Conservation (phyloP, 441 rosid genomes). For the Pelargonium cotyledonis region DNA sequence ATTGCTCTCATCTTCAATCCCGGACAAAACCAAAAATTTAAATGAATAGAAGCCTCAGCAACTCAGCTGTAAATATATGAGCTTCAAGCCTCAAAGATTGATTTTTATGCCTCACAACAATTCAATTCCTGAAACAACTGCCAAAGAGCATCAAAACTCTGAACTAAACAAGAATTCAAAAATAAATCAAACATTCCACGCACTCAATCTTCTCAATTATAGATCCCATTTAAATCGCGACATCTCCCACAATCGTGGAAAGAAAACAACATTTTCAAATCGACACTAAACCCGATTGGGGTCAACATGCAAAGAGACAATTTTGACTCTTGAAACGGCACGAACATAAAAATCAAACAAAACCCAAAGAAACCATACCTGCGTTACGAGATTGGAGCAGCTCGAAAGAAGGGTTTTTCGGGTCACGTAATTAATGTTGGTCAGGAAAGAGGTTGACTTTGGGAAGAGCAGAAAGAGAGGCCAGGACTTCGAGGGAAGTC, state of each 20-base stretch:
- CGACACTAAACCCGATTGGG: too few relatives aligned
- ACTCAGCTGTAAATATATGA: neutral
- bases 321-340: too few relatives aligned
- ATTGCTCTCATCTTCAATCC: constrained; percentile 49
- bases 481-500: too few relatives aligned
- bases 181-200: neutral
- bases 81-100: neutral
- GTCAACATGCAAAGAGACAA: too few relatives aligned
- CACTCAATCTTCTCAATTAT: neutral
- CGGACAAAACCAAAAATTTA: neutral
- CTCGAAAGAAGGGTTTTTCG: too few relatives aligned
- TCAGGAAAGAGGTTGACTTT: too few relatives aligned
- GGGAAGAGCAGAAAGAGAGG: too few relatives aligned
- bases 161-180: neutral
- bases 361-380: too few relatives aligned
- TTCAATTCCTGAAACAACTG: neutral
- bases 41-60: neutral
- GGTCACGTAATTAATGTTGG: too few relatives aligned
- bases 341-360: too few relatives aligned
- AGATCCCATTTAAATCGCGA: neutral
- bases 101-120: neutral
- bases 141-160: neutral
- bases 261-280: neutral
- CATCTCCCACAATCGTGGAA: neutral
- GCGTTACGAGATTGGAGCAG: too few relatives aligned